These are phyloP conservation scores for Kodamaea kakaduensis DNA, from an alignment of 805 yeast genomes.

Conservation along the genomic window DNA sequence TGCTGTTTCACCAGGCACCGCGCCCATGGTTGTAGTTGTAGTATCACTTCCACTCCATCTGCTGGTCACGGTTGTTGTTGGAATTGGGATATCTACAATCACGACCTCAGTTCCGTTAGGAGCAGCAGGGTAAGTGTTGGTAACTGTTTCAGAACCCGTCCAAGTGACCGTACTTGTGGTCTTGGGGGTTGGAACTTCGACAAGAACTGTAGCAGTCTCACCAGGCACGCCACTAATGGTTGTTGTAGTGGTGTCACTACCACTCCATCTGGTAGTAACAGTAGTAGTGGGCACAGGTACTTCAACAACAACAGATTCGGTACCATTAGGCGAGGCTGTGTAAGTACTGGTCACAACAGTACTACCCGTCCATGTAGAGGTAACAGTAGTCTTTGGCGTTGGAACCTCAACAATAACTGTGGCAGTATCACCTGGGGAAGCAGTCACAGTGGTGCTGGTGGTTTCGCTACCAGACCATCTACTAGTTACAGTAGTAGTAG, in stretches of 20 bases:
- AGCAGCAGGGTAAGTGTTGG: slow-evolving; percentile 1
- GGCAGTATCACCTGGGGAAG: slow-evolving; percentile 14
- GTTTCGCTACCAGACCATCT: slow-evolving; percentile 9
- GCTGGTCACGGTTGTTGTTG: slow-evolving; percentile 8
- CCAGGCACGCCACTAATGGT: slow-evolving; percentile 11
- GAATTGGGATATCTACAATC: slow-evolving; percentile 12
- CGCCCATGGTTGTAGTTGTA: slow-evolving; percentile 14
- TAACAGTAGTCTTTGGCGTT: slow-evolving; percentile 10
- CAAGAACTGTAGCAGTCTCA: slow-evolving; percentile 7
- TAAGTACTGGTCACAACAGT: slow-evolving; percentile 9
- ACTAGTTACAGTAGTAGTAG: slow-evolving; percentile 6
- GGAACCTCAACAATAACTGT: slow-evolving; percentile 23
- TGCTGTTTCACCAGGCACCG: slow-evolving; percentile 15
- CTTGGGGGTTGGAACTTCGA: slow-evolving; percentile 7
- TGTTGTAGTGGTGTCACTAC: slow-evolving; percentile 5
- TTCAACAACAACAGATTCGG: slow-evolving; percentile 13
- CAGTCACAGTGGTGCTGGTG: slow-evolving; percentile 9
- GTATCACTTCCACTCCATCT: slow-evolving; percentile 11
- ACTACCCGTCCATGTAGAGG: slow-evolving; percentile 12
- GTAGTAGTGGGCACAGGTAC: slow-evolving; percentile 12
- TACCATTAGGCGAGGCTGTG: slow-evolving; percentile 8
- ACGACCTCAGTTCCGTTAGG: slow-evolving; percentile 12
- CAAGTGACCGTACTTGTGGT: slow-evolving; percentile 1
- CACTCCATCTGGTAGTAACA: slow-evolving; percentile 11
- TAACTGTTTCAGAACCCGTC: not conserved